Percentiles rank a stretch among this genome's conserved stretches.
Evolutionary conservation across 495 filamentous ascomycete genomes (phyloP).

Genomic region (Aspergillus ellipticus): DNA sequence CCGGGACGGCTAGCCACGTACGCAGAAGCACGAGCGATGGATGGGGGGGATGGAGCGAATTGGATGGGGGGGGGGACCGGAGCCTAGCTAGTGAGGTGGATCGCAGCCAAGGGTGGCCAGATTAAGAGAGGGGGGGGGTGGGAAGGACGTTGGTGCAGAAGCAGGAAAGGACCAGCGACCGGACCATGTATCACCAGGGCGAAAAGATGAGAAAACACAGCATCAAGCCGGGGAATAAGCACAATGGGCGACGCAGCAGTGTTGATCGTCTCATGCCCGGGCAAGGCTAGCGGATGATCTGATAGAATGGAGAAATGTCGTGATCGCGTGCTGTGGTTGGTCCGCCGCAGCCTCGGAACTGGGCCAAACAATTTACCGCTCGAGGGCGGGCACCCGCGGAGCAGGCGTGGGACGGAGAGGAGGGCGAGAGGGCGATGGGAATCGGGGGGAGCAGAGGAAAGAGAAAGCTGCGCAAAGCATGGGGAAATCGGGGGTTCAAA

Average conservation of each 20-base stretch:
- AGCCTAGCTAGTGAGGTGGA: conserved; percentile 7
- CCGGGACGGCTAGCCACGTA: conserved; percentile 29
- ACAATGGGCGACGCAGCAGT: conserved; percentile 14
- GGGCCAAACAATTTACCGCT: conserved; percentile 22
- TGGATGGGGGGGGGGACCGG: background rate
- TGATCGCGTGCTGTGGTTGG: conserved; percentile 39
- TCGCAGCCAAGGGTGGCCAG: conserved; percentile 4
- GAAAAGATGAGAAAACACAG: conserved; percentile 11
- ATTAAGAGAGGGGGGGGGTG: background rate
- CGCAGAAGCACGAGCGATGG: conserved; percentile 13
- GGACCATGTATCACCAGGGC: conserved; percentile 8
- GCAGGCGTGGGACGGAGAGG: background rate
- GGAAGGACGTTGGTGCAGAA: conserved; percentile 1
- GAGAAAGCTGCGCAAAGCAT: background rate
- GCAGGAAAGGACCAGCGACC: conserved; percentile 10
- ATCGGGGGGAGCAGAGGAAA: background rate
- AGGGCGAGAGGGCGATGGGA: background rate
- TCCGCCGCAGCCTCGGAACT: conserved; percentile 12
- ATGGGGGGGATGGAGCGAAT: too few species aligned
- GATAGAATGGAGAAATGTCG: conserved; percentile 52
- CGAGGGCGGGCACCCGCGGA: background rate
- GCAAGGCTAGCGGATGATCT: conserved; percentile 41
- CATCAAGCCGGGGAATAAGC: conserved; percentile 10
- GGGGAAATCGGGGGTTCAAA: background rate
- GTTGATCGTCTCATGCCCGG: conserved; percentile 23